Percentiles rank a stretch among this genome's conserved stretches.
Conservation (phyloP, 306 rosid genomes). For the apple (Malus domestica) region DNA sequence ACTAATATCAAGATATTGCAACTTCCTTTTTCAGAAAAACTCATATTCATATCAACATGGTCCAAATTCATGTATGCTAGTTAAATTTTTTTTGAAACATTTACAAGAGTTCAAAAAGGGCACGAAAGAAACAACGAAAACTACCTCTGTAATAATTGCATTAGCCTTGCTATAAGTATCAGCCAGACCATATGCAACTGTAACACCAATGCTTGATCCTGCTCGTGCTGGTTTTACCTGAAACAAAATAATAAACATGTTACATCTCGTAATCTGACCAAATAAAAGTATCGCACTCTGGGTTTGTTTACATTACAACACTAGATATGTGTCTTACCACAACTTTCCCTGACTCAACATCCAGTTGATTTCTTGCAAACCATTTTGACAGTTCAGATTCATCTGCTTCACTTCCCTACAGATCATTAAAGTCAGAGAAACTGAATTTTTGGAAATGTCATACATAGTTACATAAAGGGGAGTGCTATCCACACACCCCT, state of each 20-base stretch:
- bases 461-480: no score
- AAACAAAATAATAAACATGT: slow-evolving; percentile 7
- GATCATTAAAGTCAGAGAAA: slow-evolving; percentile 22
- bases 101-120: not conserved
- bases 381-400: slow-evolving; percentile 62
- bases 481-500: no score
- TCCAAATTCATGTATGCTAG: not conserved
- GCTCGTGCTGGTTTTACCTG: slow-evolving; percentile 93
- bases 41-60: not conserved
- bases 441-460: not conserved
- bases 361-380: slow-evolving; percentile 61
- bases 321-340: slow-evolving; percentile 59
- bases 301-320: slow-evolving; percentile 9
- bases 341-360: slow-evolving; percentile 69
- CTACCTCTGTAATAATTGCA: slow-evolving; percentile 70
- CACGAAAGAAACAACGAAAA: not conserved
- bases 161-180: slow-evolving; percentile 69
- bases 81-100: not conserved
- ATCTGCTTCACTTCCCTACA: slow-evolving; percentile 51
- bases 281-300: slow-evolving; percentile 10
- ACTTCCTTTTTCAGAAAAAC: not conserved
- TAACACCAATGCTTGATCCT: slow-evolving; percentile 94
- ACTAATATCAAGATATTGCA: not conserved
- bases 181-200: slow-evolving; percentile 77
- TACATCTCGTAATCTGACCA: not conserved